These are phyloP conservation scores for Paecilomyces sp. DNA, from an alignment of 2,329 filamentous ascomycete genomes.

Conservation along the genomic window DNA sequence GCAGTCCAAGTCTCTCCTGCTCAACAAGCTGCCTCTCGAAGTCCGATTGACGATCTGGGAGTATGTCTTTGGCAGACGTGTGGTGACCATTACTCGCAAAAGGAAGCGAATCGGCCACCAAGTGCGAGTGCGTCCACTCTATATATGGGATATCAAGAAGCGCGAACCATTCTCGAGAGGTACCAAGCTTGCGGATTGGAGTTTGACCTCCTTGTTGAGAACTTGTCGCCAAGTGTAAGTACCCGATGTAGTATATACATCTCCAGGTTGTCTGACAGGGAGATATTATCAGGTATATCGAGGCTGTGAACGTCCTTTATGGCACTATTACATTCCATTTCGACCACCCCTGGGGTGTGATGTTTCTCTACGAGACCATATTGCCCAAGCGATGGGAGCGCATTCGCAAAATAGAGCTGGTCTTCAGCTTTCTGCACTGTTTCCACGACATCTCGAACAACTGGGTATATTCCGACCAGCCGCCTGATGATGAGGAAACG, in stretches of 20 bases:
- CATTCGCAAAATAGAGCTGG: not conserved
- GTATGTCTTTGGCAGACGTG: not conserved
- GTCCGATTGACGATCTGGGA: not conserved
- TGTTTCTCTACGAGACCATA: not conserved
- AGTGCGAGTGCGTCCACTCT: not conserved
- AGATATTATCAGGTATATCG: not conserved
- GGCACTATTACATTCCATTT: not conserved
- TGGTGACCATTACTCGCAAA: not conserved
- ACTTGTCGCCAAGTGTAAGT: not conserved
- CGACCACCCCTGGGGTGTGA: not conserved
- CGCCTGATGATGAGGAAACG: not conserved
- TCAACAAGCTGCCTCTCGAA: not conserved
- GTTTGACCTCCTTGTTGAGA: not conserved
- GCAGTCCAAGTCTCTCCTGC: not conserved
- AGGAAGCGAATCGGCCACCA: not conserved
- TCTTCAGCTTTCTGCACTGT: not conserved
- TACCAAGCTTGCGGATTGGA: not conserved
- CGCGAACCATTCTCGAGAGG: not conserved
- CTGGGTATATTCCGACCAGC: not conserved
- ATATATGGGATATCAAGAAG: not conserved
- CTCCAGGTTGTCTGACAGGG: not conserved
- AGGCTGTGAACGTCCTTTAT: not conserved
- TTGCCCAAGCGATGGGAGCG: not conserved
- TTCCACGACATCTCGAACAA: not conserved
- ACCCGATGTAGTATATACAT: not conserved